Conservation (phyloP, 768 basidiomycete species). For the Tulasnella sp. region DNA sequence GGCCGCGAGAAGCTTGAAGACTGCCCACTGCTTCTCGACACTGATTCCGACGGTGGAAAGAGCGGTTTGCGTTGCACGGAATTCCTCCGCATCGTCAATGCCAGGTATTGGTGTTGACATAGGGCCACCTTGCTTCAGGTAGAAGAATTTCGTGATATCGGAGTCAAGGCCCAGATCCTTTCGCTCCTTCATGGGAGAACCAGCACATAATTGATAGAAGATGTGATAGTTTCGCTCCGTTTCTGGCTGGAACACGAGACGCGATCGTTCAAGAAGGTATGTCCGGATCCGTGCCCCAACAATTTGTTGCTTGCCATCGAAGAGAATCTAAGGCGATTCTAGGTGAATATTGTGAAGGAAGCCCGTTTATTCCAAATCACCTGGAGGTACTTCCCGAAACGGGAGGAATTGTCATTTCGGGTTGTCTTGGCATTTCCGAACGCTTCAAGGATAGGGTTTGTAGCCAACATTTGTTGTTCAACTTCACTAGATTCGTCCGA, state of each 20-base stretch:
- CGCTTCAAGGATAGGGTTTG: conserved; percentile 98
- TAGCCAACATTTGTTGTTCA: conserved; percentile 93
- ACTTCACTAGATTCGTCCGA: conserved; percentile 86
- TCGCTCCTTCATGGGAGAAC: conserved; percentile 87
- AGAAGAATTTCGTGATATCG: conserved; percentile 79
- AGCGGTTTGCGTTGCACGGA: conserved; percentile 83
- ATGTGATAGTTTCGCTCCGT: conserved; percentile 99
- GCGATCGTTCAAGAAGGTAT: conserved; percentile 92
- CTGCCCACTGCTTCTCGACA: conserved; percentile 96
- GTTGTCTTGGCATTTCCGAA: conserved; percentile 99
- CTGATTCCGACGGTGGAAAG: conserved; percentile 95
- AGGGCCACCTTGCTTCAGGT: conserved; percentile 86
- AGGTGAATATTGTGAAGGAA: background rate
- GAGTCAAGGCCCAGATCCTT: conserved; percentile 86
- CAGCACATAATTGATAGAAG: conserved; percentile 98
- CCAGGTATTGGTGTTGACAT: conserved; percentile 75
- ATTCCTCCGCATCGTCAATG: conserved; percentile 95
- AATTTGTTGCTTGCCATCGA: conserved; percentile 90
- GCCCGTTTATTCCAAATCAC: conserved; percentile 32
- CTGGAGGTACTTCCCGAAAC: conserved; percentile 99
- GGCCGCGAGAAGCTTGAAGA: conserved; percentile 86
- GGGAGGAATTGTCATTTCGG: conserved; percentile 95
- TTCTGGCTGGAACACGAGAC: conserved; percentile 92
- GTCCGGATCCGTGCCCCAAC: conserved; percentile 98
- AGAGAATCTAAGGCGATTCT: conserved; percentile 59